These are phyloP conservation scores for Taiozyma onychis DNA, from an alignment of 1,139 yeast species.

Conservation along the genomic window DNA sequence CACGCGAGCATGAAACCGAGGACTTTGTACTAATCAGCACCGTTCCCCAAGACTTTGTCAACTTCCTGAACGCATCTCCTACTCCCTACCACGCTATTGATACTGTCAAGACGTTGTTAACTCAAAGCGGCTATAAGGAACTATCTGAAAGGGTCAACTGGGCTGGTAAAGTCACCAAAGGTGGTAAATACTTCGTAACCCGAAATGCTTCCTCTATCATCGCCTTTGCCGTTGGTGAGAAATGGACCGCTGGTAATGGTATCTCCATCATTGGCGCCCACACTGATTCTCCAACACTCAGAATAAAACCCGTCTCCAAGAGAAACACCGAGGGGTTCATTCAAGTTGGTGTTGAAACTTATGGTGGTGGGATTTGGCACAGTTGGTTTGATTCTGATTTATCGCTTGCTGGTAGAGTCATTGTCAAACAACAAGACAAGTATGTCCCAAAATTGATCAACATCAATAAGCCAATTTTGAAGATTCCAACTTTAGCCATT, in stretches of 20 bases:
- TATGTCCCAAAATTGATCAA: conserved; percentile 66
- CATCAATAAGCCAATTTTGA: conserved; percentile 74
- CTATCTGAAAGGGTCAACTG: conserved; percentile 72
- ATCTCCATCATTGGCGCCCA: conserved; percentile 90
- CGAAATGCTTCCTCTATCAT: conserved; percentile 84
- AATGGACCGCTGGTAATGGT: conserved; percentile 76
- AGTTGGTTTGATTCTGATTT: conserved; percentile 88
- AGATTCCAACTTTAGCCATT: conserved; percentile 93
- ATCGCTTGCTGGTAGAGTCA: conserved; percentile 88
- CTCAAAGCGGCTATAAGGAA: conserved; percentile 62
- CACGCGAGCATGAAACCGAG: not conserved
- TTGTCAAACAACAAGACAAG: conserved; percentile 44
- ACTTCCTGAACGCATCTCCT: conserved; percentile 80
- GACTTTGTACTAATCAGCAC: conserved; percentile 11
- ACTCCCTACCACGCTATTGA: conserved; percentile 94
- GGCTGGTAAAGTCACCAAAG: conserved; percentile 49
- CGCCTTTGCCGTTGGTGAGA: conserved; percentile 76
- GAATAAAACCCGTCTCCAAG: conserved; percentile 87
- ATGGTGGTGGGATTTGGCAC: conserved; percentile 95
- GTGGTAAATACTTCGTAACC: conserved; percentile 72
- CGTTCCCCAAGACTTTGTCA: conserved; percentile 48
- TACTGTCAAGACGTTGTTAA: conserved; percentile 48
- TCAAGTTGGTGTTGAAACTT: conserved; percentile 90
- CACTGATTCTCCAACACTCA: conserved; percentile 89
- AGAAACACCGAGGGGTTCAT: conserved; percentile 68